Percentiles rank a stretch among this genome's conserved stretches.
Evolutionary conservation across 352 stramenopile genomes (phyloP).

Genomic region (Phytopythium delawarense): DNA sequence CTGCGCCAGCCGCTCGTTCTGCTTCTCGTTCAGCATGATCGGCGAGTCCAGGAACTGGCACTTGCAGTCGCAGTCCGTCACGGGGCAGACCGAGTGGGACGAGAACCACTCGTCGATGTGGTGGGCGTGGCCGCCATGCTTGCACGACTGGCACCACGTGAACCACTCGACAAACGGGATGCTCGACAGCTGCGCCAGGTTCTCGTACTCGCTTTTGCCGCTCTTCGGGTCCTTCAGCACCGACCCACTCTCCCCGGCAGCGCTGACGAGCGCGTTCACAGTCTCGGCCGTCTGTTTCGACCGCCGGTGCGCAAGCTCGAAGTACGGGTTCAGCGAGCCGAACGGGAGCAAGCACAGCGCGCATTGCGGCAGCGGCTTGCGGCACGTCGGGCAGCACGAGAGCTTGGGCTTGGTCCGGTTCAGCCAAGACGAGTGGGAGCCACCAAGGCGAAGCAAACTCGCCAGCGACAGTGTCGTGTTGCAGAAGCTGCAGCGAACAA

Average conservation of each 20-base stretch:
- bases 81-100: slow-evolving; percentile 85
- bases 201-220: slow-evolving; percentile 69
- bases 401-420: slow-evolving; percentile 87
- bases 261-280: slow-evolving; percentile 31
- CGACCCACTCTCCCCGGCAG: slow-evolving; percentile 24
- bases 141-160: slow-evolving; percentile 92
- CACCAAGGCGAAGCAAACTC: slow-evolving; percentile 81
- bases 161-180: slow-evolving; percentile 96
- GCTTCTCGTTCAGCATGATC: slow-evolving; percentile 51
- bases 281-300: slow-evolving; percentile 58
- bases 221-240: slow-evolving; percentile 51
- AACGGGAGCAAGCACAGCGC: slow-evolving; percentile 92
- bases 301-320: slow-evolving; percentile 88
- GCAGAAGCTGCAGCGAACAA: slow-evolving; percentile 95
- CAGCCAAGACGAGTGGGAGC: slow-evolving; percentile 88
- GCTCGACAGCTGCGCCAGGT: slow-evolving; percentile 85
- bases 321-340: slow-evolving; percentile 94
- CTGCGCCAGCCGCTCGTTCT: slow-evolving; percentile 34
- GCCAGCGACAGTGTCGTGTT: slow-evolving; percentile 88
- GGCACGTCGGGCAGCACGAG: slow-evolving; percentile 90
- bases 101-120: slow-evolving; percentile 94
- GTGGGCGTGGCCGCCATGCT: slow-evolving; percentile 90
- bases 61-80: slow-evolving; percentile 91
- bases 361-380: slow-evolving; percentile 92
- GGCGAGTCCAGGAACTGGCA: slow-evolving; percentile 83